These are phyloP conservation scores for Alnus glutinosa DNA, from an alignment of 306 rosid species.

Conservation along the genomic window DNA sequence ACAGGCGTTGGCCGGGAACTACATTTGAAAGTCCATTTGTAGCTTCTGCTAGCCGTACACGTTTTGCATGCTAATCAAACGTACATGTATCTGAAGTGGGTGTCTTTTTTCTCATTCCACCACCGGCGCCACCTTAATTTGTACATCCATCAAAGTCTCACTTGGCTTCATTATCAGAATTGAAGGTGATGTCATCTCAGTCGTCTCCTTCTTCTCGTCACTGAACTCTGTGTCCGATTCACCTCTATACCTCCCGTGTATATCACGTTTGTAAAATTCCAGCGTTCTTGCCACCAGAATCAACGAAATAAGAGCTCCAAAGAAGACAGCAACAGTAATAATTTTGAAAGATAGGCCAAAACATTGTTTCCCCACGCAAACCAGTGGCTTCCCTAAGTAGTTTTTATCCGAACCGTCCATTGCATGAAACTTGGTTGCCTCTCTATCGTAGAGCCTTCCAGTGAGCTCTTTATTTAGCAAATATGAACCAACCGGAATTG, in stretches of 20 bases:
- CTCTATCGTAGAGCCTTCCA: conserved; percentile 37
- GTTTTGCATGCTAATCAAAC: too few relatives aligned
- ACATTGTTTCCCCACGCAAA: not conserved
- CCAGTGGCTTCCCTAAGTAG: conserved; percentile 22
- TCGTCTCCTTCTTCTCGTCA: not conserved
- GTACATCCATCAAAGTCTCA: not conserved
- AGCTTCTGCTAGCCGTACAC: too few relatives aligned
- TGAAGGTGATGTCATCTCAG: not conserved
- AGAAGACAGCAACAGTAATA: not conserved
- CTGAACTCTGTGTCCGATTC: not conserved
- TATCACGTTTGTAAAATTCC: not conserved
- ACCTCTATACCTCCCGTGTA: not conserved
- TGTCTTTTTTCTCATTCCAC: too few relatives aligned
- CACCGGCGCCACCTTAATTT: too few relatives aligned
- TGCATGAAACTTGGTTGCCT: conserved; percentile 31
- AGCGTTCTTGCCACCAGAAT: not conserved
- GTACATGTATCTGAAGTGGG: too few relatives aligned
- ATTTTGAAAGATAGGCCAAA: not conserved
- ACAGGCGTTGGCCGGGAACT: too few relatives aligned
- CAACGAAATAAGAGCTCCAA: not conserved
- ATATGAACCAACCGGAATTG: conserved; percentile 44
- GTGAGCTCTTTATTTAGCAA: conserved; percentile 44
- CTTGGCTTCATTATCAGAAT: not conserved
- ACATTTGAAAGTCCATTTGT: too few relatives aligned
- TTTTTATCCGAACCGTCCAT: conserved; percentile 17